Evolutionary conservation across 1,284 basidiomycete species (phyloP).

Genomic region (Moesziomyces antarcticus): DNA sequence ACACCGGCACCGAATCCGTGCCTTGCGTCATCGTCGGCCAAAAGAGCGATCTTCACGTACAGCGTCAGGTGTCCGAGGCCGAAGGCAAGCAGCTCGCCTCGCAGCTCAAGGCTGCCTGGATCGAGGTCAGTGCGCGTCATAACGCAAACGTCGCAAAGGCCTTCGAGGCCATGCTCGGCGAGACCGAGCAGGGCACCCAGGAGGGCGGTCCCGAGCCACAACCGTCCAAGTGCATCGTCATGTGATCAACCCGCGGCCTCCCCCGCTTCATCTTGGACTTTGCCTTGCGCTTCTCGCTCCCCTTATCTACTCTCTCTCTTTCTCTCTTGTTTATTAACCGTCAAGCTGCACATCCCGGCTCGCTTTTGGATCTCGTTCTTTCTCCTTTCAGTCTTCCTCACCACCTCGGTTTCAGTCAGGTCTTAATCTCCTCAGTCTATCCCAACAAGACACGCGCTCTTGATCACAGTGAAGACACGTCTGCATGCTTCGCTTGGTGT

Average conservation of each 20-base stretch:
- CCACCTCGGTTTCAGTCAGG: neutral
- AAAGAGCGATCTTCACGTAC: constrained; percentile 83
- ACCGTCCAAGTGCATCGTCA: constrained; percentile 62
- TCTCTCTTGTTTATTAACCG: neutral
- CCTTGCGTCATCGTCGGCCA: constrained; percentile 97
- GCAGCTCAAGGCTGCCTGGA: constrained; percentile 62
- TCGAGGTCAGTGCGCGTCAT: constrained; percentile 65
- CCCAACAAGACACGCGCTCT: too few species aligned
- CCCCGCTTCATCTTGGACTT: neutral
- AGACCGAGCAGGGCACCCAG: constrained; percentile 60
- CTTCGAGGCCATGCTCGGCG: constrained; percentile 64
- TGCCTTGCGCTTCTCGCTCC: neutral
- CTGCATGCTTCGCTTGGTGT: too few species aligned
- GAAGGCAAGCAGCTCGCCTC: constrained; percentile 65
- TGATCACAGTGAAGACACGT: too few species aligned
- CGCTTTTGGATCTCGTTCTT: neutral
- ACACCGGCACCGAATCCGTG: constrained; percentile 86
- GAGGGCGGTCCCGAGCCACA: constrained; percentile 61
- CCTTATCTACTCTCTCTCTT: too few species aligned
- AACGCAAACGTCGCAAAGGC: constrained; percentile 66
- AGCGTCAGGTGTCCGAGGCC: constrained; percentile 72
- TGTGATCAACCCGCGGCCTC: constrained; percentile 27
- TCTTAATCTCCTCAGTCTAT: neutral
- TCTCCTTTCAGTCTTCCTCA: neutral
- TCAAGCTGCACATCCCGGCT: too few species aligned